Percentiles rank a stretch among this genome's conserved stretches.
Evolutionary conservation across 2,329 filamentous ascomycete species (phyloP).

Genomic region (Botryotinia narcissicola): DNA sequence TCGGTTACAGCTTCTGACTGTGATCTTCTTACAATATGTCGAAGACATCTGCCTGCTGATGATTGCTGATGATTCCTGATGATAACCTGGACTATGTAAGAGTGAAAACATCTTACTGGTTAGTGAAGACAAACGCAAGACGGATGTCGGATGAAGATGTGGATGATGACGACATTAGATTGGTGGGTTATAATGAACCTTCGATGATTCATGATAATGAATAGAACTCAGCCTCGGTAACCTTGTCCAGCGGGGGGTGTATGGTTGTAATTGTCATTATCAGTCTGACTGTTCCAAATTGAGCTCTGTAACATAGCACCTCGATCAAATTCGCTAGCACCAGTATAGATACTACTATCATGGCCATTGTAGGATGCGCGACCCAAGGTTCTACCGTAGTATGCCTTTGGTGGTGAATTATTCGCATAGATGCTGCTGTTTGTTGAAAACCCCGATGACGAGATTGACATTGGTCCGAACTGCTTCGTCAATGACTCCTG

Average conservation of each 20-base stretch:
- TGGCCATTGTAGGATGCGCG: conserved; percentile 25
- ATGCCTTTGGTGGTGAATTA: conserved; percentile 35
- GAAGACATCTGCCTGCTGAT: not conserved
- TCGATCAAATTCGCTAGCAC: conserved; percentile 33
- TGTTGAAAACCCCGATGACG: conserved; percentile 46
- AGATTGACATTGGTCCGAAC: conserved; percentile 25
- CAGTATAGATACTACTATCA: conserved; percentile 31
- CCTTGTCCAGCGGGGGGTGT: conserved; percentile 50
- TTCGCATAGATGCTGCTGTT: conserved; percentile 52
- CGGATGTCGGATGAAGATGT: conserved; percentile 23
- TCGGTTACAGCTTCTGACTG: conserved; percentile 14
- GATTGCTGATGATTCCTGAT: not conserved
- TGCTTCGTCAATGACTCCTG: conserved; percentile 31
- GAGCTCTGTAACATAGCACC: conserved; percentile 37
- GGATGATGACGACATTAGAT: not conserved
- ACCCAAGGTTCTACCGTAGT: conserved; percentile 18
- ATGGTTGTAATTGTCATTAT: conserved; percentile 40
- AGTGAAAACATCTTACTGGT: conserved; percentile 4
- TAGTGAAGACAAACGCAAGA: not conserved
- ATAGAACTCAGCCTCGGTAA: not conserved
- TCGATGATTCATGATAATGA: not conserved
- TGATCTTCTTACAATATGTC: conserved; percentile 16
- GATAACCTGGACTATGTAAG: conserved; percentile 1
- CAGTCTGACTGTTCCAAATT: conserved; percentile 31
- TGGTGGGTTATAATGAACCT: not conserved